Base-by-base conservation (phyloP, 2,329 filamentous ascomycete species). In the Lachnellula suecica region DNA sequence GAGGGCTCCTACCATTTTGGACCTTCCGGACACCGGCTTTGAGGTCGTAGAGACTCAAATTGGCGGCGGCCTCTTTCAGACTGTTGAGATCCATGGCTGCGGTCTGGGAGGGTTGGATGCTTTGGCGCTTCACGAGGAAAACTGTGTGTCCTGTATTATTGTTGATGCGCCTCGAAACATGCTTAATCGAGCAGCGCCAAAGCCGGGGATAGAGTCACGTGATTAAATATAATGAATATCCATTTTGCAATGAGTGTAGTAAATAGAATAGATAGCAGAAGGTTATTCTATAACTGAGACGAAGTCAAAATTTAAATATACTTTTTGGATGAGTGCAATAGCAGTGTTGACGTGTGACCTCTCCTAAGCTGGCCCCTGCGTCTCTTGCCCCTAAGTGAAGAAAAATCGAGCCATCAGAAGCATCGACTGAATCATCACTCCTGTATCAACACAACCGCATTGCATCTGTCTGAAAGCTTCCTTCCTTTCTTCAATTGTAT, bases 21-120 rank as follows among this genome's bases (percentile, higher is more conserved):
- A 88, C 84, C 69, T 89, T 89, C 63, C 87, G 81, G 58, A 89
- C 84, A 55, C 86, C 84, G 19, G 87, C 87, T 70, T 90, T 90
- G 68, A 89, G 68, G 71, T 90, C 87, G 73, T 89, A 90, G 63
- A 89, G 76, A 53, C 82, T 83, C 72, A 89, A 73, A 69, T 88
- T 88, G 77, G 79, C 83, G 72, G 89, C 85, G 73, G 87, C 82
- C 60, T 85, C 84, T 67, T 82, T 87, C 51, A 90, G 70, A 63
- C 76, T 84, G 65, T 79, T 76, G 70, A 87, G 78, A 76, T 89
- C 84, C 86, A 88, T 88, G 63, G 63, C 47, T 27, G 35, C 42
- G 23, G 10, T 31, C 27, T 44, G 23, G 17, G 19, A 40, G 11
- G 22, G 11, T 10, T 19, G 41, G 20, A 35, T 9, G 37, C 29